Base-by-base conservation (phyloP, 2,329 filamentous ascomycete genomes). In the Lasiodiplodia hormozganensis region DNA sequence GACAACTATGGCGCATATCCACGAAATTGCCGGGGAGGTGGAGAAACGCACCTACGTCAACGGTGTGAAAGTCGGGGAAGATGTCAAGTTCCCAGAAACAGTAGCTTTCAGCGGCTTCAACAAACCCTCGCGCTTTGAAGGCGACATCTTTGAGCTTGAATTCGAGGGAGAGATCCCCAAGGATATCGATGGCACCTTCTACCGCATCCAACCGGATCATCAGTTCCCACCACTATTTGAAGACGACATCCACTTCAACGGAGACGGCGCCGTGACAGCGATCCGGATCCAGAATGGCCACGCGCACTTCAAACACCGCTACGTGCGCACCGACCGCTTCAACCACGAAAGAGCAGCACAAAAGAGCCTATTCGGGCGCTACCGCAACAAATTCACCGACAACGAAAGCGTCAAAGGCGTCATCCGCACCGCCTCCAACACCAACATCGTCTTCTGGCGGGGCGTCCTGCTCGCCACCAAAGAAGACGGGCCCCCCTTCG, bases 381-480 rank as follows among this genome's bases (percentile, higher is more conserved):
- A 89, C 70, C 79, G 87, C 21, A 89, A 89, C 72, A 85, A 85
- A 0, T 87, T 82, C 70, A 88, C 85, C 8, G 85, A 87, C 72
- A 84, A 84, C 62, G 85, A 86, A 74, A 82, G 81, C 69, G 85
- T 88, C 6, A 83, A 82, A 62, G 85, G 85, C 1, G 83, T 87
- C 5, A 85, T 88, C 51, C 78, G 86, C 25, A 88, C 85, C 0
- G 85, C 86, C 0, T 82, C 84, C 3, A 89, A 89, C 70, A 89
- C 87, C 1, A 89, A 89, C 68, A 78, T 89, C n/a, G 79, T 86
- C 1, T 87, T 85, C 72, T 89, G 85, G 83, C 78, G 85, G 8
- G 86, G 86, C 0, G 81, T 85, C 57, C 72, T 89, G 68, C 78
- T 88, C 4, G 86, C 86, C 0, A 81, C 79, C 64, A 89, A 89